A percentile compares a stretch with the other conserved stretches of the same genome.
Conservation (phyloP, 1,284 basidiomycete species). For the Mixia osmundae region DNA sequence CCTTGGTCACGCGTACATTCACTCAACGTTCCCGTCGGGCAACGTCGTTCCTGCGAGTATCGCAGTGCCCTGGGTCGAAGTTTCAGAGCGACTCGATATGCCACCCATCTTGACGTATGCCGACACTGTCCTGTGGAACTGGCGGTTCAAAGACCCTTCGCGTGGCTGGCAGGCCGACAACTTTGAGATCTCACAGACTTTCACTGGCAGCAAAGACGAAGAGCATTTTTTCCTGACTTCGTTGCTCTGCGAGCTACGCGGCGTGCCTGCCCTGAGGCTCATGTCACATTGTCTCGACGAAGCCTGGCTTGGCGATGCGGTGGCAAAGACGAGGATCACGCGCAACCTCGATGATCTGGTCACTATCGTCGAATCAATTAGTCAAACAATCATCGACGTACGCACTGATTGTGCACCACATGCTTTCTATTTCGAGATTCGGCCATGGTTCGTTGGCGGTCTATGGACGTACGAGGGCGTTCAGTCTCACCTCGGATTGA, state of each 20-base stretch:
- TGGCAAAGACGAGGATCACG: slow-evolving; percentile 48
- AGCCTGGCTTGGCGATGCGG: slow-evolving; percentile 59
- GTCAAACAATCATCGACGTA: slow-evolving; percentile 37
- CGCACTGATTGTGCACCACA: slow-evolving; percentile 50
- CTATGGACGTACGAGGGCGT: slow-evolving; percentile 50
- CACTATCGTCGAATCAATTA: slow-evolving; percentile 40
- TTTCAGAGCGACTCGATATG: slow-evolving; percentile 50
- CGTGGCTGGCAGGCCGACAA: slow-evolving; percentile 25
- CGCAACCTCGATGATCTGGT: slow-evolving; percentile 43
- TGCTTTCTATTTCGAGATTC: slow-evolving; percentile 57
- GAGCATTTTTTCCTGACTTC: slow-evolving; percentile 73
- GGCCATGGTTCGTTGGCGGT: slow-evolving; percentile 79
- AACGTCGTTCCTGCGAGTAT: slow-evolving; percentile 42
- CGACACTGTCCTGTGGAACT: slow-evolving; percentile 84
- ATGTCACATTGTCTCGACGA: slow-evolving; percentile 83
- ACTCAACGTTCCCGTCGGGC: slow-evolving; percentile 36
- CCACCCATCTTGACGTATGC: slow-evolving; percentile 84
- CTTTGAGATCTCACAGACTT: slow-evolving; percentile 39
- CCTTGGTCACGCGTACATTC: slow-evolving; percentile 70
- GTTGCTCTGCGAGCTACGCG: slow-evolving; percentile 73
- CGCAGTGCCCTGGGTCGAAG: slow-evolving; percentile 51
- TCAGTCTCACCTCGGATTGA: slow-evolving; percentile 2
- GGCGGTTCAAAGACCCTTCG: slow-evolving; percentile 26
- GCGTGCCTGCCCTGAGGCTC: slow-evolving; percentile 56
- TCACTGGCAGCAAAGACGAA: slow-evolving; percentile 65